Evolutionary conservation across 371 early-diverging fungal genomes (phyloP).

Genomic region (Mortierella sp.): DNA sequence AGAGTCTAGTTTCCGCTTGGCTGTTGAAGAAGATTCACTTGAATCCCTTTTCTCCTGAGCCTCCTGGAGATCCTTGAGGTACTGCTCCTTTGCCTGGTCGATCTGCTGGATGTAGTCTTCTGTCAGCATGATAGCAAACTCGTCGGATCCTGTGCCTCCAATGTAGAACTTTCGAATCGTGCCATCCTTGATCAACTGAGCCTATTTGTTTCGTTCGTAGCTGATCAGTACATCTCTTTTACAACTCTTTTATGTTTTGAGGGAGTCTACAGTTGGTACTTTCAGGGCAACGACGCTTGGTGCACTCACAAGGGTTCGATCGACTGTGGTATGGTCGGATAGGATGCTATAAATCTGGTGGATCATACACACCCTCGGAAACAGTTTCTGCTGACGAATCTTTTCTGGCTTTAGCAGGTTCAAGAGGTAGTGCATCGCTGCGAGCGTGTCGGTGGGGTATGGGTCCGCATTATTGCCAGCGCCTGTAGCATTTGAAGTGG

Average conservation of each 20-base stretch:
- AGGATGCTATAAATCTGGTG: conserved; percentile 52
- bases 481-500: not conserved
- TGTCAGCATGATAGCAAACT: conserved; percentile 56
- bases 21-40: conserved; percentile 4
- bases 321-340: conserved; percentile 48
- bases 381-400: conserved; percentile 39
- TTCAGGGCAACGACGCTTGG: no score
- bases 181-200: conserved; percentile 39
- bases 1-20: conserved; percentile 14
- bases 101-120: conserved; percentile 46
- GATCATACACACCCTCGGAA: conserved; percentile 49
- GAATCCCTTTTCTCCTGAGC: not conserved
- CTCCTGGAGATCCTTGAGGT: conserved; percentile 27
- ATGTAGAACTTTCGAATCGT: conserved; percentile 50
- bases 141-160: conserved; percentile 56
- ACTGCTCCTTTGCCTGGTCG: conserved; percentile 43
- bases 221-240: not conserved
- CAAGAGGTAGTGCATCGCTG: conserved; percentile 38
- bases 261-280: no score
- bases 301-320: conserved; percentile 40
- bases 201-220: conserved; percentile 26
- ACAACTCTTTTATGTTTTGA: not conserved
- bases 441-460: conserved; percentile 36
- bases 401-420: conserved; percentile 23
- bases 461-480: not conserved